phyloP scores from a whole-genome alignment of 306 rosid species.

The Cajanus cajan region DNA sequence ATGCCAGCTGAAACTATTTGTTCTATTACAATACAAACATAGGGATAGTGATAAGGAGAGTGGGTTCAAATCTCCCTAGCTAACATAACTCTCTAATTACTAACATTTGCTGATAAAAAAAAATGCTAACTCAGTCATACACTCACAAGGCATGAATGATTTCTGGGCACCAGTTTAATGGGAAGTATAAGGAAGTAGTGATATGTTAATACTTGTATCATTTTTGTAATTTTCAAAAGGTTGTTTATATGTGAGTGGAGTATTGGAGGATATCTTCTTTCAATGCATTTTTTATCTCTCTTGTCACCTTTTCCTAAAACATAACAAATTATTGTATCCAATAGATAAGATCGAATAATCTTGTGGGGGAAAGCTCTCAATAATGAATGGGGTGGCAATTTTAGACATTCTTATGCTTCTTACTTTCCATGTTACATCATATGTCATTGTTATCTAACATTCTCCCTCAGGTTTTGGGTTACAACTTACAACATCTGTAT shows the following conservation, averaged over 20 bases:
- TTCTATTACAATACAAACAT: too few relatives aligned
- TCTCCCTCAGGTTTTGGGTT: conserved; percentile 21
- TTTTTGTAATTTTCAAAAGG: not conserved
- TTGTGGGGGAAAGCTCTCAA: not conserved
- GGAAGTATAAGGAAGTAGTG: not conserved
- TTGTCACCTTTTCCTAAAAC: not conserved
- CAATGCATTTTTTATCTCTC: conserved; percentile 1
- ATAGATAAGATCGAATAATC: conserved; percentile 1
- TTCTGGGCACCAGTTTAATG: not conserved
- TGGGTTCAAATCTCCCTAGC: too few relatives aligned
- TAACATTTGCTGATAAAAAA: too few relatives aligned
- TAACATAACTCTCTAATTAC: too few relatives aligned
- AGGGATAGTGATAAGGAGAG: too few relatives aligned
- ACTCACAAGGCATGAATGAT: not conserved
- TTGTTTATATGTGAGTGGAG: not conserved
- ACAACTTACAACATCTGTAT: not conserved
- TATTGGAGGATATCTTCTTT: conserved; percentile 6
- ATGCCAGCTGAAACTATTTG: too few relatives aligned
- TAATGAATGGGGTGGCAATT: not conserved
- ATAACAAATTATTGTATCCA: not conserved
- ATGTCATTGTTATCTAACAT: not conserved
- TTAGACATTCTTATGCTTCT: not conserved
- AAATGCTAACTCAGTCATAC: too few relatives aligned
- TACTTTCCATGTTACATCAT: not conserved
- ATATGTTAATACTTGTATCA: too few relatives aligned